These are phyloP conservation scores for Starmerella vitae DNA, from an alignment of 805 yeast genomes.

Conservation along the genomic window DNA sequence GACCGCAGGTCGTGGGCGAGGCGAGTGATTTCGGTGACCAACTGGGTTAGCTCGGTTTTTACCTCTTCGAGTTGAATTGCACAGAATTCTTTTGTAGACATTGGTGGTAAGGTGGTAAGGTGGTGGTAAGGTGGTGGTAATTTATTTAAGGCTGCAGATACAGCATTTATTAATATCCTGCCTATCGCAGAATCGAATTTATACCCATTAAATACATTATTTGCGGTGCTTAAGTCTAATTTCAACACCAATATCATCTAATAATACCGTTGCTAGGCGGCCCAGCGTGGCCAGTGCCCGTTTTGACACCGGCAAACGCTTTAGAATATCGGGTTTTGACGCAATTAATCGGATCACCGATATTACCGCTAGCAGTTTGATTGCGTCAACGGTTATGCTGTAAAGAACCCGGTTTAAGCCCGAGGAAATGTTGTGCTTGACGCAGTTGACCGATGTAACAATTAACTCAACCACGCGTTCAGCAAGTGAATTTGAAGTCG, in stretches of 20 bases:
- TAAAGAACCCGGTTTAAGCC: conserved; percentile 6
- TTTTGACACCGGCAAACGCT: conserved; percentile 13
- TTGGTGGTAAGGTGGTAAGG: too few relatives aligned
- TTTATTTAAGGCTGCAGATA: too few relatives aligned
- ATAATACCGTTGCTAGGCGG: conserved; percentile 16
- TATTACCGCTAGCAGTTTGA: conserved; percentile 12
- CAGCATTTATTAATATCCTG: too few relatives aligned
- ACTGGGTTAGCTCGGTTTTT: not conserved
- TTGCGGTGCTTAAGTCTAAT: conserved; percentile 5
- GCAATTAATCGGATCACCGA: conserved; percentile 14
- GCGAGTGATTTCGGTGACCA: not conserved
- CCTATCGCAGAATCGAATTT: too few relatives aligned
- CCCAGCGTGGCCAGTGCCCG: conserved; percentile 12
- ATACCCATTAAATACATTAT: too few relatives aligned
- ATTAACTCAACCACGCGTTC: not conserved
- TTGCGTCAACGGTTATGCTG: conserved; percentile 14
- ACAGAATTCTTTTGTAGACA: too few relatives aligned
- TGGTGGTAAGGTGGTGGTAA: too few relatives aligned
- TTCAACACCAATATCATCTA: conserved; percentile 21
- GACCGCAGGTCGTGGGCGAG: not conserved
- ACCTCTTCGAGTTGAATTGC: not conserved
- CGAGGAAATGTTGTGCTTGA: not conserved
- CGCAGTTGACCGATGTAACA: not conserved
- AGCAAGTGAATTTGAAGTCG: not conserved
- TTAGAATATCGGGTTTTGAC: conserved; percentile 12